phyloP scores from a whole-genome alignment of 495 filamentous ascomycete species.

The Penicillium canescens region DNA sequence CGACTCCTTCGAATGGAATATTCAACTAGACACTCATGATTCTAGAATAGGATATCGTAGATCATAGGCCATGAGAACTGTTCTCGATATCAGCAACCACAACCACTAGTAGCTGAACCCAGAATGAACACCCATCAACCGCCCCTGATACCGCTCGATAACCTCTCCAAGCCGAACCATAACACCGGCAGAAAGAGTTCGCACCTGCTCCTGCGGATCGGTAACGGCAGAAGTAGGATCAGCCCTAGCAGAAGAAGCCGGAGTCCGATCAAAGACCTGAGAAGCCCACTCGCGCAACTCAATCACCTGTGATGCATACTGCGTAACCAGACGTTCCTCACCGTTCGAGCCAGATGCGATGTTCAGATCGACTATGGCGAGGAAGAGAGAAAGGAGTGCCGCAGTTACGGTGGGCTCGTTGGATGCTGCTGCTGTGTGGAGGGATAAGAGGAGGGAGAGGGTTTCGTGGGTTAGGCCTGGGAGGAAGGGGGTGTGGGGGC shows the following conservation, averaged over 20 bases:
- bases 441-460: slow-evolving; percentile 44
- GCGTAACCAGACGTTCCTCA: slow-evolving; percentile 66
- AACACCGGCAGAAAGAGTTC: slow-evolving; percentile 74
- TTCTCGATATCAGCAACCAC: neutral
- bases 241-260: slow-evolving; percentile 20
- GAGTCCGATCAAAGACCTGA: slow-evolving; percentile 61
- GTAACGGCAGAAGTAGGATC: slow-evolving; percentile 42
- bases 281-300: slow-evolving; percentile 49
- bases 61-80: no score
- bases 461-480: slow-evolving; percentile 47
- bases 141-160: slow-evolving; percentile 75
- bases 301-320: slow-evolving; percentile 39
- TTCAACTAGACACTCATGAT: no score
- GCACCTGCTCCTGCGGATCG: slow-evolving; percentile 39
- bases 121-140: slow-evolving; percentile 51
- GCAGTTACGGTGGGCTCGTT: slow-evolving; percentile 65
- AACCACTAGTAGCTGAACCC: slow-evolving; percentile 44
- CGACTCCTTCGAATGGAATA: neutral
- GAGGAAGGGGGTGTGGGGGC: slow-evolving; percentile 46
- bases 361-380: slow-evolving; percentile 86
- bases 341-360: slow-evolving; percentile 53
- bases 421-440: slow-evolving; percentile 43
- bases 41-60: no score
- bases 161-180: slow-evolving; percentile 76
- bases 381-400: slow-evolving; percentile 73